Evolutionary conservation across 768 basidiomycete species (phyloP).

Genomic region (Rhodocollybia butyracea): DNA sequence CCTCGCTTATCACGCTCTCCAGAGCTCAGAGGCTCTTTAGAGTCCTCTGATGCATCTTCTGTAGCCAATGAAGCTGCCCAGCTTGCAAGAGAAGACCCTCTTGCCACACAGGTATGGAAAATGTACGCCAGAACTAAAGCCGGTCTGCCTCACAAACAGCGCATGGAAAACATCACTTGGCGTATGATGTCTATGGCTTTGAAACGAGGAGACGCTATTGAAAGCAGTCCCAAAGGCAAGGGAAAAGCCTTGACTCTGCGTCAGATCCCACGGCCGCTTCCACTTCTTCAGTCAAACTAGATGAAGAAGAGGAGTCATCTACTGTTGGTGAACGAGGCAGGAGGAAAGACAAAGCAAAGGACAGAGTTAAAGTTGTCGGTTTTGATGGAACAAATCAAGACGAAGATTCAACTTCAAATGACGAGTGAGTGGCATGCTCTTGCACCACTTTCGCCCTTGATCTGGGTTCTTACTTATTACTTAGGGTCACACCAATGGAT

Average conservation of each 20-base stretch:
- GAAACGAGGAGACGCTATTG: conserved; percentile 40
- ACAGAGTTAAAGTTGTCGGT: conserved; percentile 72
- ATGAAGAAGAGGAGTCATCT: conserved; percentile 18
- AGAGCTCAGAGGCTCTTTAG: conserved; percentile 35
- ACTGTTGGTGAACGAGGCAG: conserved; percentile 60
- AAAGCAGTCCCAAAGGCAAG: conserved; percentile 47
- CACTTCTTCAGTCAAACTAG: neutral
- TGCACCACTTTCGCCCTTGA: conserved; percentile 14
- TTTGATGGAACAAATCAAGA: conserved; percentile 79
- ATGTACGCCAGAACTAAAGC: conserved; percentile 91
- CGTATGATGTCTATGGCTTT: conserved; percentile 96
- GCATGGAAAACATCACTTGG: conserved; percentile 99
- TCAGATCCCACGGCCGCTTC: neutral
- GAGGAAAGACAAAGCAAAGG: conserved; percentile 77
- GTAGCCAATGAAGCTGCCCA: conserved; percentile 50
- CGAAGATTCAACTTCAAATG: conserved; percentile 42
- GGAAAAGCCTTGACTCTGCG: conserved; percentile 71
- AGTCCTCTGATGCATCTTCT: conserved; percentile 36
- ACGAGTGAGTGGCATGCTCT: conserved; percentile 56
- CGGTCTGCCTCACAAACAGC: conserved; percentile 84
- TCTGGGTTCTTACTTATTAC: conserved; percentile 5
- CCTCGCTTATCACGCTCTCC: conserved; percentile 69
- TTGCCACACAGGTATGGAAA: conserved; percentile 96
- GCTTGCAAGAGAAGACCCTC: conserved; percentile 80
- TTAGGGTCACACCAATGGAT: conserved; percentile 74